phyloP scores from a whole-genome alignment of 176 grass and related monocot species.

The Musa beccarii region DNA sequence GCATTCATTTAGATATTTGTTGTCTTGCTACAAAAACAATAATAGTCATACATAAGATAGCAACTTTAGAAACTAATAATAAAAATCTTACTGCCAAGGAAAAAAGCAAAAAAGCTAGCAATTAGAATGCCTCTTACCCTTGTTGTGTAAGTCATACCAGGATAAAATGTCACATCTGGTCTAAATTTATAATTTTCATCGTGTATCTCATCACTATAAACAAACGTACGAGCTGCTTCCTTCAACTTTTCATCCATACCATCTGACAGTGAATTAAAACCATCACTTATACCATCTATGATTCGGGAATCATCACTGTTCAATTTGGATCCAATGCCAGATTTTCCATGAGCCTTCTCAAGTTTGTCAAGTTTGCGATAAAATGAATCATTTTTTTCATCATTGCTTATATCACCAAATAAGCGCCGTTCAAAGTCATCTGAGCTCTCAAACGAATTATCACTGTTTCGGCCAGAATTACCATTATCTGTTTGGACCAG shows the following conservation, averaged over 20 bases:
- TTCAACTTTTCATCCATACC: slow-evolving; percentile 49
- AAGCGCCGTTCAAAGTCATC: slow-evolving; percentile 43
- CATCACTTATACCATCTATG: background rate
- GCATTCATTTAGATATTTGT: no score
- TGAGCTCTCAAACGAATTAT: slow-evolving; percentile 17
- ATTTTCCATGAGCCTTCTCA: slow-evolving; percentile 23
- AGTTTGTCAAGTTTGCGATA: slow-evolving; percentile 43
- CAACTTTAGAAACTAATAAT: background rate
- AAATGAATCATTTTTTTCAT: slow-evolving; percentile 9
- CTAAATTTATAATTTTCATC: slow-evolving; percentile 45
- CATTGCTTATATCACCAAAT: slow-evolving; percentile 19
- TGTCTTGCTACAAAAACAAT: no score
- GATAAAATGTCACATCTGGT: slow-evolving; percentile 47
- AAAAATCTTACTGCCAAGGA: background rate
- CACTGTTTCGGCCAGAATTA: slow-evolving; percentile 2
- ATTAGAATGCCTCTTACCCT: slow-evolving; percentile 35
- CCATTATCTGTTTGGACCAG: background rate
- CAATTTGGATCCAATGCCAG: slow-evolving; percentile 15
- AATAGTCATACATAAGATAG: no score
- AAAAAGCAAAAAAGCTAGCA: background rate
- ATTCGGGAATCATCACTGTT: slow-evolving; percentile 22
- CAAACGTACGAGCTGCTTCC: slow-evolving; percentile 26
- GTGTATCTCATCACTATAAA: slow-evolving; percentile 31
- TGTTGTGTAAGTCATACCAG: slow-evolving; percentile 39
- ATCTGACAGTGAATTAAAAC: slow-evolving; percentile 50